These are phyloP conservation scores for Hordeum vulgare DNA, from an alignment of 176 grass and related monocot genomes.

Conservation along the genomic window DNA sequence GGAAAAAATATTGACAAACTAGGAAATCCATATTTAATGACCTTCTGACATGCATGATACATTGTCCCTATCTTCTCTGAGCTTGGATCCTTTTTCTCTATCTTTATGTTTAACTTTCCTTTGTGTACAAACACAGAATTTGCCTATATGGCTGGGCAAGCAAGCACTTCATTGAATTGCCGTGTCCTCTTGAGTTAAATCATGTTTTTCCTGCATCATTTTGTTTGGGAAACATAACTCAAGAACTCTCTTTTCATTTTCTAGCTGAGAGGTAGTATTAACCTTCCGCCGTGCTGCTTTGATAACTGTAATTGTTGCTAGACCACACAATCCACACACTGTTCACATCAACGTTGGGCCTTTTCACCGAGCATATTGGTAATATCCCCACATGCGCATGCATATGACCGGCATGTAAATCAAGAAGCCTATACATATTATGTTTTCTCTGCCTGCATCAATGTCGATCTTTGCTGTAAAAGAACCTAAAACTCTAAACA, in stretches of 20 bases:
- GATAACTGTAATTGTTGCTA: constrained; percentile 11
- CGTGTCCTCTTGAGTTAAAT: neutral
- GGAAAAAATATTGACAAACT: neutral
- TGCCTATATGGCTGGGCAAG: neutral
- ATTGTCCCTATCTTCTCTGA: neutral
- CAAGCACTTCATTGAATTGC: neutral
- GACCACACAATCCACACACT: neutral
- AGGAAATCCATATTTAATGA: neutral
- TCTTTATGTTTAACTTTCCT: neutral
- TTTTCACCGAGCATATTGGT: neutral
- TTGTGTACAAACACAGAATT: neutral
- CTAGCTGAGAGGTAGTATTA: neutral
- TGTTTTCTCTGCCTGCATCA: neutral
- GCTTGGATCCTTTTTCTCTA: neutral
- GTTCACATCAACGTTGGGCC: neutral
- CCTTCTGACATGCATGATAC: neutral
- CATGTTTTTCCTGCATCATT: constrained; percentile 7
- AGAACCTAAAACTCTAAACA: neutral
- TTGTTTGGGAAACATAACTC: constrained; percentile 2
- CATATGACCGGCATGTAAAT: neutral
- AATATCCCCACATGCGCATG: neutral
- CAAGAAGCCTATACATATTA: neutral
- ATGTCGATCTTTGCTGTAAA: neutral
- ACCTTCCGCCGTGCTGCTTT: neutral
- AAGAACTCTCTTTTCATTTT: neutral